Conservation (phyloP, 345 rosid genomes). For the Salix purpurea region DNA sequence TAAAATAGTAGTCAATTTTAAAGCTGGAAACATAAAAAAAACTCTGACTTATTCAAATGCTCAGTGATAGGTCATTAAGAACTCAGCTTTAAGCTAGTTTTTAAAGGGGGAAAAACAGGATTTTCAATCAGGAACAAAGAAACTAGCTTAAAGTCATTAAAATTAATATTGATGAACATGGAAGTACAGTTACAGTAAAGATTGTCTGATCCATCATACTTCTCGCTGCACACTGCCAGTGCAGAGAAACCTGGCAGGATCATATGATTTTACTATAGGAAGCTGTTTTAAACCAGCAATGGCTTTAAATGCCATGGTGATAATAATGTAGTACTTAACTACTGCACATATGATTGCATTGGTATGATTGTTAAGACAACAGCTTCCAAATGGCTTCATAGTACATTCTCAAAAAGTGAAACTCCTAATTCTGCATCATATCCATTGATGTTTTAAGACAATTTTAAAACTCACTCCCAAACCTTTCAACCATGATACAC, state of each 20-base stretch:
- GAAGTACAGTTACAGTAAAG: not conserved
- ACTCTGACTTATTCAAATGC: not conserved
- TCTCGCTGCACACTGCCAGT: conserved; percentile 98
- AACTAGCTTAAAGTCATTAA: not conserved
- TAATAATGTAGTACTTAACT: conserved; percentile 7
- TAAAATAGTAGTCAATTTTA: not conserved
- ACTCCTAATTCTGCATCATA: not conserved
- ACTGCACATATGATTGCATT: conserved; percentile 5
- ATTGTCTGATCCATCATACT: conserved; percentile 92
- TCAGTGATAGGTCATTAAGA: not conserved
- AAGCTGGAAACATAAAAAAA: not conserved
- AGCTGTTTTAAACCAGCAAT: conserved; percentile 48
- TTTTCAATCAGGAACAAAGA: not conserved
- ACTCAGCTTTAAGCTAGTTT: not conserved
- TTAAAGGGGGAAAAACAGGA: not conserved
- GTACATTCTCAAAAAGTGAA: not conserved
- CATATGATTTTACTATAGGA: conserved; percentile 55
- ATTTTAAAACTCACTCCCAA: not conserved
- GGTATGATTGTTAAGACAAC: not conserved
- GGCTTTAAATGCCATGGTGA: conserved; percentile 63
- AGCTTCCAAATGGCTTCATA: conserved; percentile 27
- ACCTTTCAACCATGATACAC: not conserved
- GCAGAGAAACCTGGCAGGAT: conserved; percentile 97
- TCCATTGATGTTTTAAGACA: not conserved
- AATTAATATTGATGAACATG: not conserved